These are phyloP conservation scores for Neurospora sp. DNA, from an alignment of 495 filamentous ascomycete species.

Conservation along the genomic window DNA sequence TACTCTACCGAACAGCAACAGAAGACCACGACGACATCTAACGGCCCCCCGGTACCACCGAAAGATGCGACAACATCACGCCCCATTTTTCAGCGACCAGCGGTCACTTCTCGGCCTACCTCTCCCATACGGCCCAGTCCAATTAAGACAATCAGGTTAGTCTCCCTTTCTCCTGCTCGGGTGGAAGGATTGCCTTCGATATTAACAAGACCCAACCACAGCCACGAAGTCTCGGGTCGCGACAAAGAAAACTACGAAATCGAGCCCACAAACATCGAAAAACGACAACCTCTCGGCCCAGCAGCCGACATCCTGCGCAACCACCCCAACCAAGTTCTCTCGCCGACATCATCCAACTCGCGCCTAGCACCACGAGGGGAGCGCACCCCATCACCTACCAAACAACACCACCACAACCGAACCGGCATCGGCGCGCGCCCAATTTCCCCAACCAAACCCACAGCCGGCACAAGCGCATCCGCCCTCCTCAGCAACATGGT, in stretches of 20 bases:
- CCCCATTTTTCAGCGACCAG: constrained; percentile 2
- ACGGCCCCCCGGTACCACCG: constrained; percentile 24
- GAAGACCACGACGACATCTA: not conserved
- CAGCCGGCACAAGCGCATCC: constrained; percentile 13
- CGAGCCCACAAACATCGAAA: constrained; percentile 40
- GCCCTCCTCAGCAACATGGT: constrained; percentile 48
- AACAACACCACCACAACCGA: constrained; percentile 28
- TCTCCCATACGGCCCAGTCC: constrained; percentile 24
- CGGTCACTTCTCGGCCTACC: not conserved
- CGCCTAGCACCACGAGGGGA: constrained; percentile 42
- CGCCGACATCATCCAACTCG: constrained; percentile 73
- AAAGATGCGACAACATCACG: constrained; percentile 18
- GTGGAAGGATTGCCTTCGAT: not conserved
- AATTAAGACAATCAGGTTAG: constrained; percentile 56
- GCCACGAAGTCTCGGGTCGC: constrained; percentile 52
- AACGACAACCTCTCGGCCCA: constrained; percentile 24
- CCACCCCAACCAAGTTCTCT: constrained; percentile 48
- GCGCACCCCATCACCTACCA: constrained; percentile 5
- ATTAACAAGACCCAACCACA: constrained; percentile 17
- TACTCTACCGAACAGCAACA: constrained; percentile 19
- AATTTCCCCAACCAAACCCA: constrained; percentile 33
- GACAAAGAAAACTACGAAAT: constrained; percentile 67
- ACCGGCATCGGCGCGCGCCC: constrained; percentile 27
- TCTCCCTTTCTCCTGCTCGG: not conserved
- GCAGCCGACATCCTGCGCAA: constrained; percentile 16